Base-by-base conservation (phyloP, 2,329 filamentous ascomycete genomes). In the Orbilia javanica region DNA sequence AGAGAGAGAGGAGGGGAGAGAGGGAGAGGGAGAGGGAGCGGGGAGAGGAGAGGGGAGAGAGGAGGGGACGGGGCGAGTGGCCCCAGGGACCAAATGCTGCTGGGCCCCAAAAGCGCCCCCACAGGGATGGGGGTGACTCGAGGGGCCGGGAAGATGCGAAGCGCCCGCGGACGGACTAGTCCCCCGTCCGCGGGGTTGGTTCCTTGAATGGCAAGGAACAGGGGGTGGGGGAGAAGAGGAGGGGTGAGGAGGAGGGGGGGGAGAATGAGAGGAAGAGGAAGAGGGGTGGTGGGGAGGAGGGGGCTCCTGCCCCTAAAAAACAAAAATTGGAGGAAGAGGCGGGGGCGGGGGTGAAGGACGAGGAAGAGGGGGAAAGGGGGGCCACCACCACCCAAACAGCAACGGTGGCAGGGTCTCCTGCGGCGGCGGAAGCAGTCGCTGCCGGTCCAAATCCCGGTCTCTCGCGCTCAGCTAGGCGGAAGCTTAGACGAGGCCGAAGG, bases 71-170 rank as follows among this genome's bases (percentile, higher is more conserved):
- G 31, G 20, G 57, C 25, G 50, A 55, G 18, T 60, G 64, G 36
- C 52, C 42, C 22, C 69, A 65, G 34, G 75, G 69, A 15, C 42
- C 69, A 13, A 39, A 60, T 4, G 62, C 55, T 36, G 31, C 46
- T 18, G 63, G 34, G 13, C 70, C 70, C 18, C 68, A 73, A 53
- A 79, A 79, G 50, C 75, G 75, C 13, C 75, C 68, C 18, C 75
- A 79, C 44, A 48, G 75, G 11, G 75, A 79, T 36, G 75, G 75
- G 22, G 75, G 64, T 15, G 64, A 79, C 44, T 71, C 66, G 15
- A 68, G 75, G 42, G 67, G 53, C 48, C 63, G 75, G 25, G 75
- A 79, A 36, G 75, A 79, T 34, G 48, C 75, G 29, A 79, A 79
- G 55, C 75, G 75, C 46, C 68, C 75, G 27, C 39, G 75, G 55